Conservation (phyloP, 441 rosid genomes). For the Pelargonium exstipulatum region DNA sequence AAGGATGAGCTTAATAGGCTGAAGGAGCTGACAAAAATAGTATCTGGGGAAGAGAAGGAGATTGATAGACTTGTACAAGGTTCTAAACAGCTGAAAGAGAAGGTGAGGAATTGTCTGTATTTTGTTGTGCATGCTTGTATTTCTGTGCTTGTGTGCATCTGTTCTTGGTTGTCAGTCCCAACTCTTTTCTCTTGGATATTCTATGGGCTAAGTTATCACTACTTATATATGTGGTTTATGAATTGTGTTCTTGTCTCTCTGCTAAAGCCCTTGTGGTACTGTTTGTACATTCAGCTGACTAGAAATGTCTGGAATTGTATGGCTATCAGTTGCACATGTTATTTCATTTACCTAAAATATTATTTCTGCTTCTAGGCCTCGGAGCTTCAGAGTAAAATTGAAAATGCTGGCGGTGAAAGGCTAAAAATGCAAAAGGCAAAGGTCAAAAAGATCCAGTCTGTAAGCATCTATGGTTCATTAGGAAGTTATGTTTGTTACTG, state of each 20-base stretch:
- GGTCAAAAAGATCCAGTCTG: slow-evolving; percentile 79
- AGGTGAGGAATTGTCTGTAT: slow-evolving; percentile 25
- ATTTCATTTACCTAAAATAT: neutral
- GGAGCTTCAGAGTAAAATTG: slow-evolving; percentile 79
- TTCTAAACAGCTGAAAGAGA: slow-evolving; percentile 72
- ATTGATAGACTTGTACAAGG: slow-evolving; percentile 55
- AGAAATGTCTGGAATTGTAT: neutral
- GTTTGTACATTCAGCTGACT: neutral
- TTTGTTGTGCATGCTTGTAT: neutral
- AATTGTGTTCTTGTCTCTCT: slow-evolving; percentile 6
- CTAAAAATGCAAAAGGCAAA: slow-evolving; percentile 71
- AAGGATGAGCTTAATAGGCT: slow-evolving; percentile 65
- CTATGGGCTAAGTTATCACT: neutral
- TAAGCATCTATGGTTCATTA: slow-evolving; percentile 35
- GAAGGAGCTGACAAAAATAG: slow-evolving; percentile 52
- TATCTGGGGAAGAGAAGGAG: slow-evolving; percentile 62
- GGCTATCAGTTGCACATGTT: neutral
- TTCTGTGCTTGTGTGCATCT: neutral
- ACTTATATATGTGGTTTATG: neutral
- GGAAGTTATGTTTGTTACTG: slow-evolving; percentile 15
- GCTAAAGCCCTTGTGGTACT: slow-evolving; percentile 7
- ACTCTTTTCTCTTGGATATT: neutral
- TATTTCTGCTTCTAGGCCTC: slow-evolving; percentile 45
- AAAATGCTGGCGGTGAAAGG: slow-evolving; percentile 81
- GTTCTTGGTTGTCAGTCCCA: neutral